phyloP scores from a whole-genome alignment of 208 protist species.

The Leptomonas seymouri region DNA sequence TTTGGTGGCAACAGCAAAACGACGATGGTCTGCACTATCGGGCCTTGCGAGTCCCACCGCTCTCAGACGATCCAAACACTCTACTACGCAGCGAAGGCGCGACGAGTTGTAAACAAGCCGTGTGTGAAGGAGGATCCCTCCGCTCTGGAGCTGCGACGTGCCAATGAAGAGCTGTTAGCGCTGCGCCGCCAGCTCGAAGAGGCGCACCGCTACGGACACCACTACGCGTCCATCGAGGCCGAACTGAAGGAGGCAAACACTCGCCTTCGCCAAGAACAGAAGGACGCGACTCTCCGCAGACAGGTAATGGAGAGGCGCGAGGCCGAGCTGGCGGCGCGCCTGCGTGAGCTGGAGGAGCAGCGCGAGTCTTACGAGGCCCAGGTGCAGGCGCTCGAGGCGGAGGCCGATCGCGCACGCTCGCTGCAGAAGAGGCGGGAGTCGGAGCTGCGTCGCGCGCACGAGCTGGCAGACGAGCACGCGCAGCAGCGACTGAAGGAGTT shows the following conservation, averaged over 20 bases:
- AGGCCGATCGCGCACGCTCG: conserved; percentile 46
- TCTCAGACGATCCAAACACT: conserved; percentile 83
- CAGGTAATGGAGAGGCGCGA: conserved; percentile 64
- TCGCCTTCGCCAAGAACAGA: conserved; percentile 57
- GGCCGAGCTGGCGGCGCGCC: conserved; percentile 45
- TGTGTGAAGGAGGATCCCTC: conserved; percentile 80
- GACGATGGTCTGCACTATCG: conserved; percentile 86
- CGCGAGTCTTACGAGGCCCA: conserved; percentile 60
- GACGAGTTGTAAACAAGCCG: conserved; percentile 78
- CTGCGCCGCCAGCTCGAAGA: conserved; percentile 59
- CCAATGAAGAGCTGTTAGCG: conserved; percentile 65
- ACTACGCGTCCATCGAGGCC: conserved; percentile 48
- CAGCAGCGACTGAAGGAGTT: conserved; percentile 51
- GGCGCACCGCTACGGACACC: conserved; percentile 37
- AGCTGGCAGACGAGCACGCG: conserved; percentile 35
- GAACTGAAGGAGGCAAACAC: conserved; percentile 54
- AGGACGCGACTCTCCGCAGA: conserved; percentile 37
- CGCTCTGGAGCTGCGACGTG: conserved; percentile 65
- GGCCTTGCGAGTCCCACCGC: conserved; percentile 60
- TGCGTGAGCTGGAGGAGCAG: conserved; percentile 67
- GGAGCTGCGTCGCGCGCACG: conserved; percentile 46
- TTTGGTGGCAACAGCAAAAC: conserved; percentile 93
- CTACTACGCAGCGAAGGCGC: conserved; percentile 82
- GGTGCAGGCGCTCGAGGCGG: conserved; percentile 67
- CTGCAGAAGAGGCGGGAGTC: conserved; percentile 57